Percentiles rank a stretch among this genome's conserved stretches.
These are phyloP conservation scores for Aristolochia fimbriata DNA, from an alignment of 164 flowering plant genomes.

Conservation along the genomic window DNA sequence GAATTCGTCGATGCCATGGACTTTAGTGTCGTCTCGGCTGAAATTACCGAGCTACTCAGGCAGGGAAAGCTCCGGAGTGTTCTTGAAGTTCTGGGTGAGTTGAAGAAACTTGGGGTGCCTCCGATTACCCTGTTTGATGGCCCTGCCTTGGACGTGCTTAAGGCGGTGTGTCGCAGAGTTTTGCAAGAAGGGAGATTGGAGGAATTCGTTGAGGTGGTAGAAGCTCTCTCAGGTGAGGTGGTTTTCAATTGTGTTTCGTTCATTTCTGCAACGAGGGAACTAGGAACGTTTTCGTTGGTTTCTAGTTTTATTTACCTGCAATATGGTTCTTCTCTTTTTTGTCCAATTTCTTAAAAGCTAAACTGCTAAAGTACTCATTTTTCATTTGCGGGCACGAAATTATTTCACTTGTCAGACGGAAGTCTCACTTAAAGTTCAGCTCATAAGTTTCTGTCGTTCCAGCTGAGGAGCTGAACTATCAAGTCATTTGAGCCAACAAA, in stretches of 20 bases:
- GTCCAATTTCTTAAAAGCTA: no score
- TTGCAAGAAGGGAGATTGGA: slow-evolving; percentile 29
- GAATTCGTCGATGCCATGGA: slow-evolving; percentile 13
- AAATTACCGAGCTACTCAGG: slow-evolving; percentile 24
- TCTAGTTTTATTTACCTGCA: no score
- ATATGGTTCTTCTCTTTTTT: no score
- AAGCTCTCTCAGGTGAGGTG: slow-evolving; percentile 39
- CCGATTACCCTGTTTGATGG: slow-evolving; percentile 35
- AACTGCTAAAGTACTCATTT: no score
- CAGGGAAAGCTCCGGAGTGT: slow-evolving; percentile 28
- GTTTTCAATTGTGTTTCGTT: not conserved
- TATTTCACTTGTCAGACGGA: no score
- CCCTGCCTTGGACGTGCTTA: slow-evolving; percentile 22
- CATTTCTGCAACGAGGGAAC: not conserved
- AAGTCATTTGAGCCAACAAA: no score
- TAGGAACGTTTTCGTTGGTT: no score
- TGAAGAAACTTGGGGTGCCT: slow-evolving; percentile 38
- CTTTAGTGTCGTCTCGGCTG: slow-evolving; percentile 25
- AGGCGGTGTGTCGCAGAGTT: slow-evolving; percentile 31
- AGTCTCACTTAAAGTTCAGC: no score
- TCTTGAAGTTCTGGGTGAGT: slow-evolving; percentile 26
- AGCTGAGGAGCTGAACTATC: no score
- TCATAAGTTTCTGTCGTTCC: no score
- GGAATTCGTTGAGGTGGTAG: slow-evolving; percentile 42
- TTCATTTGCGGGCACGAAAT: no score